Evolutionary conservation across 441 rosid species (phyloP).

Genomic region (Corymbia calophylla): DNA sequence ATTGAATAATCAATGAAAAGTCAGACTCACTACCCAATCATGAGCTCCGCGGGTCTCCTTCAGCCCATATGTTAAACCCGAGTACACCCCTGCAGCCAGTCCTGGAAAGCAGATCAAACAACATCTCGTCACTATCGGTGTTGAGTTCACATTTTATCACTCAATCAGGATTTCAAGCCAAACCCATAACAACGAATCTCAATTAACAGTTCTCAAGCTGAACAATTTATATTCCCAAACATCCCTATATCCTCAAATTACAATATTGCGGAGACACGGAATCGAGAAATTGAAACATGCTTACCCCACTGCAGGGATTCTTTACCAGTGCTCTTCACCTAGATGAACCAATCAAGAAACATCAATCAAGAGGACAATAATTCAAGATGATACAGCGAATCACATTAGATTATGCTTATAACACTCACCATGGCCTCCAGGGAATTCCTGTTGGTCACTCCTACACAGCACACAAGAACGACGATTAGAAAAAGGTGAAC

Average conservation of each 20-base stretch:
- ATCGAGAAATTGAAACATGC: not conserved
- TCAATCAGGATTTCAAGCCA: not conserved
- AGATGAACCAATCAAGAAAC: not conserved
- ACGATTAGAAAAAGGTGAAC: not conserved
- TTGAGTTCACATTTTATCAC: not conserved
- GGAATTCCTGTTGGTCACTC: constrained; percentile 62
- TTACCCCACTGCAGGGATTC: constrained; percentile 97
- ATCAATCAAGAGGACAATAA: not conserved
- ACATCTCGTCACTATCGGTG: not conserved
- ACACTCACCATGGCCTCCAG: constrained; percentile 79
- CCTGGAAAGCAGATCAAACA: constrained; percentile 29
- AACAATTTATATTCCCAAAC: not conserved
- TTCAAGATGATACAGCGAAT: rapidly evolving
- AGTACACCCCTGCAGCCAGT: constrained; percentile 79
- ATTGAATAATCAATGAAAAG: not conserved
- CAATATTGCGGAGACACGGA: not conserved
- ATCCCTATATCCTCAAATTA: not conserved
- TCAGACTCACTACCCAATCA: constrained; percentile 59
- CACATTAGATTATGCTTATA: not conserved
- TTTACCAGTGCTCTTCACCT: constrained; percentile 90
- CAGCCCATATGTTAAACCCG: constrained; percentile 88
- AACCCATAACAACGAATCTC: not conserved
- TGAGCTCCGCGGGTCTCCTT: constrained; percentile 84
- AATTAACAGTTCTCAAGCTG: not conserved
- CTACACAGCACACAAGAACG: constrained; percentile 21